Conservation (phyloP, 1,284 basidiomycete genomes). For the Pseudozyma flocculosa region DNA sequence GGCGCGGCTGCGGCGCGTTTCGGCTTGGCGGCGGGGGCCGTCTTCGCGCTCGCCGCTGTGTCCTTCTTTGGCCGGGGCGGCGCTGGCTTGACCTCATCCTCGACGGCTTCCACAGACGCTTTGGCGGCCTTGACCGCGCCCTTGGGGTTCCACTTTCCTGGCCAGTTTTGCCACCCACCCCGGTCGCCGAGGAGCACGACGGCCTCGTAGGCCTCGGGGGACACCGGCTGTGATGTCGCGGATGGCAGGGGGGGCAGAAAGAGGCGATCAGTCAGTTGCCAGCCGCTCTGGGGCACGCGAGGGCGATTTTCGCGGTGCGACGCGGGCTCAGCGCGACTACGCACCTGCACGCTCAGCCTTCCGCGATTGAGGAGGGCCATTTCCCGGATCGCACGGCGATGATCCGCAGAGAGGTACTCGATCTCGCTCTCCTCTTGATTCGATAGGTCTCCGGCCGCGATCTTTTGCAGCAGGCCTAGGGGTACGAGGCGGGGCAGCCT, state of each 20-base stretch:
- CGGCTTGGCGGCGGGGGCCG: too few relatives aligned
- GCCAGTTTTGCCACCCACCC: conserved; percentile 64
- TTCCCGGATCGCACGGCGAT: conserved; percentile 61
- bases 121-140: not conserved
- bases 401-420: conserved; percentile 51
- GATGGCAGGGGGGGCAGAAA: not conserved
- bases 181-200: conserved; percentile 69
- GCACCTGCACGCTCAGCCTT: conserved; percentile 70
- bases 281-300: too few relatives aligned
- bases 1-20: too few relatives aligned
- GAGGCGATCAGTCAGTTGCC: too few relatives aligned
- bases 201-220: conserved; percentile 69
- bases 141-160: conserved; percentile 47
- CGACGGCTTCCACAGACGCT: too few relatives aligned
- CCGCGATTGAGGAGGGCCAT: conserved; percentile 84
- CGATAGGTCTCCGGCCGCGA: conserved; percentile 66
- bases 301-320: too few relatives aligned
- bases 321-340: too few relatives aligned
- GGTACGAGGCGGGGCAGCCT: conserved; percentile 76
- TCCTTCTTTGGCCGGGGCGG: too few relatives aligned
- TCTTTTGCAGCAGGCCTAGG: conserved; percentile 73
- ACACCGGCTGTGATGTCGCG: conserved; percentile 68
- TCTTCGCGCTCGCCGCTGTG: too few relatives aligned
- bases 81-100: too few relatives aligned
- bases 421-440: conserved; percentile 67